These are phyloP conservation scores for Phialophora chinensis DNA, from an alignment of 2,329 filamentous ascomycete species.

Conservation along the genomic window DNA sequence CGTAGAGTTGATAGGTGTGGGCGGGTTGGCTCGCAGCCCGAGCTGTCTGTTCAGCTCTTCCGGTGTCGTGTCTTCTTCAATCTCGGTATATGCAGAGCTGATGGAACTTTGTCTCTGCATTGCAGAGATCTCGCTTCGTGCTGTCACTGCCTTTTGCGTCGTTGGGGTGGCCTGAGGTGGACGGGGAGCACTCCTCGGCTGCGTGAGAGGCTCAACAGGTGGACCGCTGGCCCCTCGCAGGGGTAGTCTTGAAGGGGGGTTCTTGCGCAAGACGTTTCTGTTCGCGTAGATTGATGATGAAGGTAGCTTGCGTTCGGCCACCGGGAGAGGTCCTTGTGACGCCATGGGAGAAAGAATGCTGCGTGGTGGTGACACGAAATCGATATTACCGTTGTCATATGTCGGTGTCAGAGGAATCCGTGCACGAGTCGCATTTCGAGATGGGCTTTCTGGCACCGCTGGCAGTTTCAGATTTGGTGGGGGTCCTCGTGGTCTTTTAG, in stretches of 20 bases:
- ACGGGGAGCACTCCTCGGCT: constrained; percentile 20
- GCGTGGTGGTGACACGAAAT: constrained; percentile 17
- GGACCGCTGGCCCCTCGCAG: constrained; percentile 16
- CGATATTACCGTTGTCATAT: constrained; percentile 40
- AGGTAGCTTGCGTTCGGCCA: constrained; percentile 32
- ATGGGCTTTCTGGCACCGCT: constrained; percentile 27
- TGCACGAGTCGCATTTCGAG: constrained; percentile 45
- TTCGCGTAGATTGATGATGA: constrained; percentile 33
- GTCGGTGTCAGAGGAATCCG: constrained; percentile 41
- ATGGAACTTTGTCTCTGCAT: constrained; percentile 27
- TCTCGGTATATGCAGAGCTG: constrained; percentile 43
- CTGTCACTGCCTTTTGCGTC: background rate
- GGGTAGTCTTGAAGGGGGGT: constrained; percentile 23
- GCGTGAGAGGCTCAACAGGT: constrained; percentile 14
- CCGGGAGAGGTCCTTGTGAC: constrained; percentile 3
- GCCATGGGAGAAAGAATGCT: constrained; percentile 16
- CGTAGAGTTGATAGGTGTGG: constrained; percentile 31
- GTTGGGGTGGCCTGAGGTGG: constrained; percentile 8
- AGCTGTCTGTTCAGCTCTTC: constrained; percentile 34
- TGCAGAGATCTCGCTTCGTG: background rate
- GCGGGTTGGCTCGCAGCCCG: constrained; percentile 35
- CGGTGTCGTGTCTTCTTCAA: constrained; percentile 36
- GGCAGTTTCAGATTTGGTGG: constrained; percentile 25
- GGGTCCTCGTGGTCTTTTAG: constrained; percentile 22
- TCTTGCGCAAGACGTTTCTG: constrained; percentile 28